Evolutionary conservation across 2,329 filamentous ascomycete species (phyloP).

Genomic region (Diaporthe humulicola): DNA sequence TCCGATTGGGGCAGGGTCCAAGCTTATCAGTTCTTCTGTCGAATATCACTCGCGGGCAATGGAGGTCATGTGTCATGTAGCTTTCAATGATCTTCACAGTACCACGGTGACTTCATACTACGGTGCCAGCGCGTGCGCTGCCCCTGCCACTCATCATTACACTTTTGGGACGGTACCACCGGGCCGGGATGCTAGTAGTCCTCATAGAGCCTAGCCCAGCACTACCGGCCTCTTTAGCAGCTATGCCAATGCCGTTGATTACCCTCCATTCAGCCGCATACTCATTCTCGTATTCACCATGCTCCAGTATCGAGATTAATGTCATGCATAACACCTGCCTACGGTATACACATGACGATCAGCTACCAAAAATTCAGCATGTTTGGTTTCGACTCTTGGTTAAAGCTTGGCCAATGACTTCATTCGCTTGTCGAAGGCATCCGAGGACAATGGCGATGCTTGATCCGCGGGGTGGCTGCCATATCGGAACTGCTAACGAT

Average conservation of each 20-base stretch:
- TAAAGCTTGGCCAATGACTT: background rate
- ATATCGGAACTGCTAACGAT: background rate
- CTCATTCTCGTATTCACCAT: constrained; percentile 1
- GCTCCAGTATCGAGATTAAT: background rate
- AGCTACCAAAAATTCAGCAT: background rate
- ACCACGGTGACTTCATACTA: constrained; percentile 12
- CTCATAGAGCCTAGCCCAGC: background rate
- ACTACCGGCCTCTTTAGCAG: background rate
- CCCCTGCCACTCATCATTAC: background rate
- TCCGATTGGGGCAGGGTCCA: background rate
- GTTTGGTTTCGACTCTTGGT: background rate
- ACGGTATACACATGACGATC: background rate
- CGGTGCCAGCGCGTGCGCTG: background rate
- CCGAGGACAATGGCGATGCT: background rate
- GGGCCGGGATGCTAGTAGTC: constrained; percentile 24
- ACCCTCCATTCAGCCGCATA: constrained; percentile 3
- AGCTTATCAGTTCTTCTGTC: background rate
- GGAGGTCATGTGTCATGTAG: background rate
- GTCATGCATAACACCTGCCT: background rate
- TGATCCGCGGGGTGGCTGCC: background rate
- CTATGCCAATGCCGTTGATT: background rate
- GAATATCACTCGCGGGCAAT: background rate
- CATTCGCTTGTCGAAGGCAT: background rate
- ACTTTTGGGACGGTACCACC: constrained; percentile 29
- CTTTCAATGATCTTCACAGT: background rate